Evolutionary conservation across 441 rosid species (phyloP), one percentile per base, ranked within the genome.

Genomic region (Pelargonium fulgidum): DNA sequence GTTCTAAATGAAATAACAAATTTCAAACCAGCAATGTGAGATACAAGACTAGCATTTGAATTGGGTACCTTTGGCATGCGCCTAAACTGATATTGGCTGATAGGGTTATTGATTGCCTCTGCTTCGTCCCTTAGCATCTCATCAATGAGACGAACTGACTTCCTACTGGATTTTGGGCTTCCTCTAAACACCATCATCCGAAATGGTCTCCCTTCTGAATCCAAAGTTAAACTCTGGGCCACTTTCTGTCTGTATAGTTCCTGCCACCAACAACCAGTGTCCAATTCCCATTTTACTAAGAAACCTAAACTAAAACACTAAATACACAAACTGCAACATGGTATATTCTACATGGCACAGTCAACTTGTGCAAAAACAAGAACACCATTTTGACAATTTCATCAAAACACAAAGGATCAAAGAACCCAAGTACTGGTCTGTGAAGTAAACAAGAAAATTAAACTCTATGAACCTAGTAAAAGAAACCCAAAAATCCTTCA

Each of bases 111-210:
- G 58, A 77, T 17, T n/a, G 66, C 78, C 54, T 75, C 71, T 0
- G 70, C 75, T 16, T 70, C 83, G 24, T 80, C 78, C 45, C 64
- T 72, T 73, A 82, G 71, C 77, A 83, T 74, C 58, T 81, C 77
- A 58, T 85, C 82, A 22, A 83, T 72, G 20, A 44, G 66, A 74
- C 58, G 68, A 56, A 47, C 42, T 0, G 73, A 70, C 36, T 62
- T 83, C 66, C 80, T 67, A 26, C 69, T 66, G 0, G 82, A 85
- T 78, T 82, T 83, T 0, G 84, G 83, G 72, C 82, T 83, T 77
- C 85, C 87, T 64, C 85, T 79, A 63, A 86, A 83, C 45, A 81
- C 85, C 69, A 86, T 39, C 82, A 82, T 84, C 77, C 74, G 76
- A 62, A 75, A 82, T 16, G 85, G 86, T 68, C 77, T 83, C 64